These are phyloP conservation scores for Lactarius sp. DNA, from an alignment of 768 basidiomycete species.

Conservation along the genomic window DNA sequence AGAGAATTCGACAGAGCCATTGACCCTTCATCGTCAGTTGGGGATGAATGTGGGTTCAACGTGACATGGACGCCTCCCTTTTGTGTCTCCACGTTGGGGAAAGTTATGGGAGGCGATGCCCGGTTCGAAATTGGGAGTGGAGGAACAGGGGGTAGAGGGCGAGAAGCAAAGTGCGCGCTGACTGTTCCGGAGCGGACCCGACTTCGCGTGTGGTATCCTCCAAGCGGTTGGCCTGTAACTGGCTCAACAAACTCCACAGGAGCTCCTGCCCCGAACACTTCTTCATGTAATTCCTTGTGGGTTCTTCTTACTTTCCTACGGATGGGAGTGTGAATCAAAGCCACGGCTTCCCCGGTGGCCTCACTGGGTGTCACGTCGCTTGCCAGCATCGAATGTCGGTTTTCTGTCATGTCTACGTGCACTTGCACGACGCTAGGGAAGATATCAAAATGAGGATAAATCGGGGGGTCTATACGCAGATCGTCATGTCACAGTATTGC, in stretches of 20 bases:
- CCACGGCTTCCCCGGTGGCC: neutral
- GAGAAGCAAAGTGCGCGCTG: conserved; percentile 11
- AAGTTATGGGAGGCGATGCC: neutral
- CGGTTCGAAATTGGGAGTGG: conserved; percentile 14
- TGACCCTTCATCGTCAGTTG: neutral
- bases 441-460: conserved; percentile 30
- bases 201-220: neutral
- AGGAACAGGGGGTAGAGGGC: conserved; percentile 26
- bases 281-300: conserved; percentile 15
- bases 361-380: neutral
- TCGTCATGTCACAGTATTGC: neutral
- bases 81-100: neutral
- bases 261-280: neutral
- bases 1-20: conserved; percentile 2
- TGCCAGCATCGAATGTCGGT: neutral
- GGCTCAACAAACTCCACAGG: neutral
- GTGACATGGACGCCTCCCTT: neutral
- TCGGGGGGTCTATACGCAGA: conserved; percentile 25
- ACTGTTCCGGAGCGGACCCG: conserved; percentile 27
- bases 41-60: neutral
- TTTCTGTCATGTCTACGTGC: neutral
- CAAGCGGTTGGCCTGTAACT: neutral
- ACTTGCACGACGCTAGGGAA: conserved; percentile 18
- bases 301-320: neutral
- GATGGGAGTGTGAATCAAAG: neutral